Evolutionary conservation across 805 yeast genomes (phyloP), one percentile per base, ranked within the genome.

Genomic region (Lachancea waltii): DNA sequence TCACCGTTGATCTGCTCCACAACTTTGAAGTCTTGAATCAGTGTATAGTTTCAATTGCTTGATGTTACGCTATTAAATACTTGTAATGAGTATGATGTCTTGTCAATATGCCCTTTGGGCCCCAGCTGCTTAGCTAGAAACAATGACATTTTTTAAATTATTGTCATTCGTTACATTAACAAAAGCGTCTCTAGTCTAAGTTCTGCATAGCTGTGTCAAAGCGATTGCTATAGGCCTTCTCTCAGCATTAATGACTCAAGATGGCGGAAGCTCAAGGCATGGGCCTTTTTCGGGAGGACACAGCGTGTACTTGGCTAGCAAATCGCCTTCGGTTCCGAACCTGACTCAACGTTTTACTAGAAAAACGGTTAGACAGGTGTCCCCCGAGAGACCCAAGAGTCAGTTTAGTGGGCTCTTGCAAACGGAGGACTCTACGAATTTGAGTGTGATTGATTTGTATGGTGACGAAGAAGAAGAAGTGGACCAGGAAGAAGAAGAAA

Each of bases 271-370:
- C 5, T 4, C 26, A 25, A 19, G 27, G 20, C 4, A 10, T 15
- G 15, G 15, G 9, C 15, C 30, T 4, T n/a, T 5, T 9, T 18
- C 11, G 17, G 31, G 19, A 5, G 37, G 31, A 11, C 32, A 25
- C 7, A 26, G 17, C 15, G 31, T 26, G 9, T 34, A 34, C 20
- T 26, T 34, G 37, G 17, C 38, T 3, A 17, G 32, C 17, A 35
- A 35, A 22, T 41, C 44, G 13, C 38, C 44, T 6, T 36, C 41
- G 13, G 44, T 36, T 18, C 44, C 44, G 14, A 38, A 41, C 19
- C 27, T 41, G 38, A 41, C 30, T 14, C 30, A 32, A 14, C 19
- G 30, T n/a, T 31, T 26, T 22, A 17, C 13, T 18, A 19, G 26
- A 7, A 20, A 14, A 13, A 18, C 27, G 16, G 14, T 15, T 14